A percentile compares a stretch with the other conserved stretches of the same genome.
Conservation (phyloP, 2,329 filamentous ascomycete genomes). For the Aschersonia sp. region DNA sequence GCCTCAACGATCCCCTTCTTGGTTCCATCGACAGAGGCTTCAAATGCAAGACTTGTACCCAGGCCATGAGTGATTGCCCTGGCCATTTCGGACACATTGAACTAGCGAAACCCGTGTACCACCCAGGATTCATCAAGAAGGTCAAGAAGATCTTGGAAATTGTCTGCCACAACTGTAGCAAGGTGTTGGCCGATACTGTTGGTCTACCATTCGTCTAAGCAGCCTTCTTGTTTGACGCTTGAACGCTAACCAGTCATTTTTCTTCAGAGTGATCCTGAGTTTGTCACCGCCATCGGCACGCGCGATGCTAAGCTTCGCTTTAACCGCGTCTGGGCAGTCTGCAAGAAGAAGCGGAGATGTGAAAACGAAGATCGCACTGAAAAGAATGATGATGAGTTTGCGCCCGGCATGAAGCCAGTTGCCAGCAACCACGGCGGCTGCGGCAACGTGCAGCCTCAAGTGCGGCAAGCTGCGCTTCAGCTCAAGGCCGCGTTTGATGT, state of each 20-base stretch:
- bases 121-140: slow-evolving; percentile 92
- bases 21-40: slow-evolving; percentile 93
- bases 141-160: slow-evolving; percentile 99
- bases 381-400: slow-evolving; percentile 54
- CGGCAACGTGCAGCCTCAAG: slow-evolving; percentile 77
- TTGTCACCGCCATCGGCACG: slow-evolving; percentile 64
- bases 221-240: slow-evolving; percentile 32
- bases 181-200: slow-evolving; percentile 95
- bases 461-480: slow-evolving; percentile 75
- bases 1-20: slow-evolving; percentile 88
- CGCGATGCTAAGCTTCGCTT: slow-evolving; percentile 93
- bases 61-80: slow-evolving; percentile 90
- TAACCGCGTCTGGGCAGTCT: slow-evolving; percentile 79
- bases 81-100: slow-evolving; percentile 99
- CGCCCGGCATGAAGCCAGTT: slow-evolving; percentile 41
- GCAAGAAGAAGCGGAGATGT: slow-evolving; percentile 76
- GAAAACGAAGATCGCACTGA: slow-evolving; percentile 63
- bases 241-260: slow-evolving; percentile 41
- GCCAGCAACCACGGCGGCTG: slow-evolving; percentile 67
- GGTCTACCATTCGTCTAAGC: slow-evolving; percentile 48
- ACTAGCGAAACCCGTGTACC: slow-evolving; percentile 88
- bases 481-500: slow-evolving; percentile 63
- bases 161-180: slow-evolving; percentile 97
- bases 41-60: slow-evolving; percentile 91
- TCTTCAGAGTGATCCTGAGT: slow-evolving; percentile 68